Evolutionary conservation across 2,329 filamentous ascomycete genomes (phyloP), one percentile per base, ranked within the genome.

Genomic region (Furcasterigmium furcatum): DNA sequence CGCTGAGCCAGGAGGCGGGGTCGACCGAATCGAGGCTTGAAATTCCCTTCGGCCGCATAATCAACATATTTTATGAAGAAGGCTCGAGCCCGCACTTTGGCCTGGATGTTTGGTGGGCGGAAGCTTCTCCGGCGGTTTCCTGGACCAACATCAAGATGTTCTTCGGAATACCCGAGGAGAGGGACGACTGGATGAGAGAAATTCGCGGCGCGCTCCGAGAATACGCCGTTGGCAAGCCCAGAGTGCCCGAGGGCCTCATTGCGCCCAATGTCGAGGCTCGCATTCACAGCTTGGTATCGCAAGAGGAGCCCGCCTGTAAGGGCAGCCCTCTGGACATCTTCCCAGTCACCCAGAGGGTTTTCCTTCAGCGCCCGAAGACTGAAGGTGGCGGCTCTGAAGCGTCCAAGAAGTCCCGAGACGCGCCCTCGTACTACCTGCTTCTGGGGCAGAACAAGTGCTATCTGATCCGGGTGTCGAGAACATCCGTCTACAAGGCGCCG

Each of bases 81-180:
- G 70, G 68, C 36, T 68, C 68, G 2, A 67, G 71, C 39, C 69
- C 74, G 12, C 69, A 72, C 7, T 77, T 75, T 38, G 74, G 74
- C 6, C 58, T 81, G 42, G 77, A 82, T 54, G 65, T 80, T 2
- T 81, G 77, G 76, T 81, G 77, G 77, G 72, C 68, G 46, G 70
- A 70, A 13, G 57, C 62, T 14, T 63, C 67, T 46, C 67, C 71
- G 3, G 63, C 66, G 12, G 61, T 75, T 34, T 62, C 68, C 13
- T 79, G 76, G 50, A 64, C 64, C 47, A 74, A 71, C 47, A 61
- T 72, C 3, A 70, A 73, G 32, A 59, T 80, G 30, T 74, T 74
- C 55, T 79, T 81, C 54, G 61, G 60, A 40, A 57, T 73, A 24
- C 68, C 73, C 9, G 64, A 69, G 22, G 73, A 78, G 42, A 66